phyloP scores from a whole-genome alignment of 2,329 filamentous ascomycete species.

The Graphilbum sp. region DNA sequence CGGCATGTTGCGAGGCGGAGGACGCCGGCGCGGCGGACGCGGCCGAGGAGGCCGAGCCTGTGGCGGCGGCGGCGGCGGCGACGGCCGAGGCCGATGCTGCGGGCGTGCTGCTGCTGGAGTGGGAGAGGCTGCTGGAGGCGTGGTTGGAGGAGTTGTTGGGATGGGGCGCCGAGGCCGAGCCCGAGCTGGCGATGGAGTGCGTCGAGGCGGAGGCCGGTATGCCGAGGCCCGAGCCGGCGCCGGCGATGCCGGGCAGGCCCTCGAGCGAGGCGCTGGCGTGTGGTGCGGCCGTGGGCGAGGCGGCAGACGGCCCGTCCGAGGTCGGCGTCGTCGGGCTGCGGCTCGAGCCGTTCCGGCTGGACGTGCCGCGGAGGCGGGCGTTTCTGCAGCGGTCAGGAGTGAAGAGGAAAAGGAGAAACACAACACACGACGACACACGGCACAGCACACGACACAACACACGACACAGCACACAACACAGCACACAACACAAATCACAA shows the following conservation, averaged over 20 bases:
- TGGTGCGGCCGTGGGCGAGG: not conserved
- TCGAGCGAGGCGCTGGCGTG: not conserved
- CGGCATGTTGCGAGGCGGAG: too few species aligned
- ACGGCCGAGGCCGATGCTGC: not conserved
- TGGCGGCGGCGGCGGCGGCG: not conserved
- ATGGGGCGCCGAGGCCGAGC: not conserved
- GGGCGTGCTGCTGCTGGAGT: not conserved
- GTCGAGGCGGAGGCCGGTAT: not conserved
- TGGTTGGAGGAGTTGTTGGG: slow-evolving; percentile 17
- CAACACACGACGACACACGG: not conserved
- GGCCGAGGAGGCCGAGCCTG: not conserved
- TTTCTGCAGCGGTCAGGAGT: slow-evolving; percentile 1
- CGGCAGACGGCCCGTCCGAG: not conserved
- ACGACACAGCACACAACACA: too few species aligned
- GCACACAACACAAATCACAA: too few species aligned
- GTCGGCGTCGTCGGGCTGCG: not conserved
- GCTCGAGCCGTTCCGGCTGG: not conserved
- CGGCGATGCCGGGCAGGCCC: not conserved
- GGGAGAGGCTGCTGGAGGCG: not conserved
- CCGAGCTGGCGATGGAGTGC: not conserved
- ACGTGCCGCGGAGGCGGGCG: slow-evolving; percentile 3
- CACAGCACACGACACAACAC: too few species aligned
- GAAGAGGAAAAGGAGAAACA: not conserved
- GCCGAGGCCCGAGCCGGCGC: not conserved
- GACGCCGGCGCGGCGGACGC: too few species aligned